Evolutionary conservation across 2,329 filamentous ascomycete species (phyloP).

Genomic region (Cladophialophora carrionii): DNA sequence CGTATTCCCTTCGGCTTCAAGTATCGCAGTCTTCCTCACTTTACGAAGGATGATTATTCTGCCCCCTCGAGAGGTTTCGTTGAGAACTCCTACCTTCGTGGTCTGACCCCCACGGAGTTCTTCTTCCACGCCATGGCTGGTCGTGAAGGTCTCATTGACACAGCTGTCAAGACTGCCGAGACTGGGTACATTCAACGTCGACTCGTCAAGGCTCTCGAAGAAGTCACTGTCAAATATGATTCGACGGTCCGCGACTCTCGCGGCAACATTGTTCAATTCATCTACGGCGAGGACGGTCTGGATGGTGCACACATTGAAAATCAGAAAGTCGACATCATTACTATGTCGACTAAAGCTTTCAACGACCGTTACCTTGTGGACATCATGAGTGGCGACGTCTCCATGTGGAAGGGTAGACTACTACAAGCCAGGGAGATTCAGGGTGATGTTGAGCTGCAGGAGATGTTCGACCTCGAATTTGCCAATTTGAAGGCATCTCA

Average conservation of each 20-base stretch:
- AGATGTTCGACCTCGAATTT: constrained; percentile 84
- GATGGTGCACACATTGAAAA: constrained; percentile 94
- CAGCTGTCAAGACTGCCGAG: constrained; percentile 97
- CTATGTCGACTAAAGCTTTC: constrained; percentile 75
- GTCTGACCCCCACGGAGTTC: constrained; percentile 92
- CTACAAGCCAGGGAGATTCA: constrained; percentile 85
- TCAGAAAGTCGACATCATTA: constrained; percentile 84
- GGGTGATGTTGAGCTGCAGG: constrained; percentile 85
- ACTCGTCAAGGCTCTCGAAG: constrained; percentile 96
- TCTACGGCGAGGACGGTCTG: constrained; percentile 95
- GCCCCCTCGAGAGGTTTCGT: constrained; percentile 96
- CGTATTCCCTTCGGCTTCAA: constrained; percentile 99
- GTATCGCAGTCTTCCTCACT: constrained; percentile 93
- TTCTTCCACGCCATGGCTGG: constrained; percentile 99
- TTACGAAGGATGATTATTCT: constrained; percentile 99
- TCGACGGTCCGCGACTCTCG: constrained; percentile 96
- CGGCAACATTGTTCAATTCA: constrained; percentile 93
- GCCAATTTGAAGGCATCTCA: constrained; percentile 77
- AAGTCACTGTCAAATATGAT: constrained; percentile 96
- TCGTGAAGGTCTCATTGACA: constrained; percentile 99
- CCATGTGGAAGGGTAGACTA: constrained; percentile 70
- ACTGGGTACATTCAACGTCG: constrained; percentile 99
- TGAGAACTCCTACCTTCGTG: constrained; percentile 96
- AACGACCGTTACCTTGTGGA: constrained; percentile 82
- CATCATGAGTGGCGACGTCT: constrained; percentile 71